These are phyloP conservation scores for Geotrichum carabidarum DNA, from an alignment of 1,139 yeast species.

Conservation along the genomic window DNA sequence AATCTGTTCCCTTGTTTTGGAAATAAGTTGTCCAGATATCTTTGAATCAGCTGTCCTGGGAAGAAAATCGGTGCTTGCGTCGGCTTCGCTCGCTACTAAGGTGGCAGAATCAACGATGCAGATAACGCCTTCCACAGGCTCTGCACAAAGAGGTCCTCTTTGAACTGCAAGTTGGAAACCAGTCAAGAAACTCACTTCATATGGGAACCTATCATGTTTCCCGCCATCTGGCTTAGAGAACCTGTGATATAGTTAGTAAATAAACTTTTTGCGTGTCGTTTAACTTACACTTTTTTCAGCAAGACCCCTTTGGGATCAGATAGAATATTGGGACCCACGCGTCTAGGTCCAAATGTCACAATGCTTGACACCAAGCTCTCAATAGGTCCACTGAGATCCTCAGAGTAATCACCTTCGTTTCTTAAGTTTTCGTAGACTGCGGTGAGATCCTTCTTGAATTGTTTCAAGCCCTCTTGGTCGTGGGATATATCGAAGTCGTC, in stretches of 20 bases:
- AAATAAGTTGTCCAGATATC: conserved; percentile 64
- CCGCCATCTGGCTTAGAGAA: not conserved
- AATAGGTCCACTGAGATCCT: conserved; percentile 19
- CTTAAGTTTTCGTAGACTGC: conserved; percentile 4
- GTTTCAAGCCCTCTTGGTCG: conserved; percentile 9
- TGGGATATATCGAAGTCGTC: not conserved
- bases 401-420: conserved; percentile 25
- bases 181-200: conserved; percentile 63
- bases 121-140: conserved; percentile 78
- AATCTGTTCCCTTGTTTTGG: conserved; percentile 67
- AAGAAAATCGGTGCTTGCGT: conserved; percentile 34
- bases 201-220: conserved; percentile 34
- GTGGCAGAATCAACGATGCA: conserved; percentile 45
- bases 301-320: conserved; percentile 46
- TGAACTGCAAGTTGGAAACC: conserved; percentile 81
- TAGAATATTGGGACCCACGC: conserved; percentile 71
- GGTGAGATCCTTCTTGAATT: conserved; percentile 8
- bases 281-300: conserved; percentile 15
- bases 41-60: conserved; percentile 33
- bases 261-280: not conserved
- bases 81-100: conserved; percentile 21
- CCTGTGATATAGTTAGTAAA: conserved; percentile 1
- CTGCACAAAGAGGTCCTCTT: conserved; percentile 86
- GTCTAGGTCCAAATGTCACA: conserved; percentile 71
- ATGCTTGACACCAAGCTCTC: conserved; percentile 36